Evolutionary conservation across 148 eudicot species (phyloP), one percentile per base, ranked within the genome.

Genomic region (Camellia sinensis): DNA sequence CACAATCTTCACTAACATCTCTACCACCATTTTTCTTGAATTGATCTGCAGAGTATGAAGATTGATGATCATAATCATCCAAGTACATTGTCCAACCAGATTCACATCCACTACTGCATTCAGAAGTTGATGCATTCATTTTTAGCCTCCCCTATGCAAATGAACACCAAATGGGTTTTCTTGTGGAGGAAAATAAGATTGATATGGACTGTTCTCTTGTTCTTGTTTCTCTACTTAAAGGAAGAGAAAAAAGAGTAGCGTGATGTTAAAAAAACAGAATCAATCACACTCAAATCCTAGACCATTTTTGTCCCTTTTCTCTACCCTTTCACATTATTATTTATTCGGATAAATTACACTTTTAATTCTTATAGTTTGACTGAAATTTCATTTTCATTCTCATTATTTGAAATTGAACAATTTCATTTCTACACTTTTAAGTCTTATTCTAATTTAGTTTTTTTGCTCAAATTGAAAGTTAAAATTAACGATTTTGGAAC

Each of bases 1-100:
- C 69, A 46, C 19, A 54, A 4, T 52, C 60, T 46, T 46, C 53
- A 54, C 59, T 19, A 43, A 19, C 60, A 72, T 14, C 19, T 29
- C 72, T 52, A 21, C 50, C 52, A 13, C 15, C 70, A 29, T 4
- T 63, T 64, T 64, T 74, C 65, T 77, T 83, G 68, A 53, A 22
- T 61, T 77, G 82, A 78, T 82, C 68, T 48, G 64, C 79, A 21
- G 89, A 84, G 61, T 81, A 71, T n/a, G 88, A 80, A 5, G 91
- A 84, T 76, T 92, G 94, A 79, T 29, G 37, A 29, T 29, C 37
- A 29, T 29, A 29, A 29, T 29, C 37, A 29, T 88, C 88, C n/a
- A 94, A 81, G 87, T 94, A 94, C 83, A 76, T 84, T 19, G 97
- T 94, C 98, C 98, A 94, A 44, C 97, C 98, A 11, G 98, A 94